Conservation (phyloP, 306 rosid genomes). For the Clitoria ternatea region DNA sequence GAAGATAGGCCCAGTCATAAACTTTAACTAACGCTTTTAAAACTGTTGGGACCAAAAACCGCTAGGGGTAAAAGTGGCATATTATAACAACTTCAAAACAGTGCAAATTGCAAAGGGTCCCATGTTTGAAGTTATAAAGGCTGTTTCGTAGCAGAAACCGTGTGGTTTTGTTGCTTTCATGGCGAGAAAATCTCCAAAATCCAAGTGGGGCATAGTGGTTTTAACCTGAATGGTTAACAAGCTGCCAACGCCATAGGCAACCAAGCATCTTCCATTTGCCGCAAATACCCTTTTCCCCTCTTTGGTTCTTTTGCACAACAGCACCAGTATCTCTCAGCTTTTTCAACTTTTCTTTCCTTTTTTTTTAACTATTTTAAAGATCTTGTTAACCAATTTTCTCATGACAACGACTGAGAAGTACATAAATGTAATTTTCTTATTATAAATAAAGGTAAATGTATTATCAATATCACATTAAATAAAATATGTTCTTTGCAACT, state of each 20-base stretch:
- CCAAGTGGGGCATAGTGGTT: slow-evolving; percentile 49
- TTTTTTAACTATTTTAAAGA: not conserved
- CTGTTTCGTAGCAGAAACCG: slow-evolving; percentile 44
- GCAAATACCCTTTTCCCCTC: slow-evolving; percentile 36
- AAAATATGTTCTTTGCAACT: no score
- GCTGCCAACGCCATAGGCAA: slow-evolving; percentile 61
- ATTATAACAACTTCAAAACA: not conserved
- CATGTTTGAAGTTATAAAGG: not conserved
- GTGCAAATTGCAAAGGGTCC: not conserved
- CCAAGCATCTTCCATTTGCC: slow-evolving; percentile 51
- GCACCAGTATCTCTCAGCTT: no score
- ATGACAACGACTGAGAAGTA: no score
- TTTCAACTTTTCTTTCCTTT: not conserved
- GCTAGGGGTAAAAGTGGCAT: slow-evolving; percentile 21
- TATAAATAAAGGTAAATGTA: no score
- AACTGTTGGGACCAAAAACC: slow-evolving; percentile 41
- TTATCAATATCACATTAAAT: no score
- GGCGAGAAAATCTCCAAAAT: slow-evolving; percentile 32
- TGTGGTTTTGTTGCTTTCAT: slow-evolving; percentile 59
- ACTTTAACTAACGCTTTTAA: slow-evolving; percentile 31
- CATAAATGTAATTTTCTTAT: no score
- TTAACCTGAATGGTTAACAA: slow-evolving; percentile 28
- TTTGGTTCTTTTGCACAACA: no score
- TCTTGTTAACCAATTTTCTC: no score
- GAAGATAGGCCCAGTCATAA: slow-evolving; percentile 24